phyloP scores from a whole-genome alignment of 192 early-diverging fungal genomes.

The Dimargaris verticillata region DNA sequence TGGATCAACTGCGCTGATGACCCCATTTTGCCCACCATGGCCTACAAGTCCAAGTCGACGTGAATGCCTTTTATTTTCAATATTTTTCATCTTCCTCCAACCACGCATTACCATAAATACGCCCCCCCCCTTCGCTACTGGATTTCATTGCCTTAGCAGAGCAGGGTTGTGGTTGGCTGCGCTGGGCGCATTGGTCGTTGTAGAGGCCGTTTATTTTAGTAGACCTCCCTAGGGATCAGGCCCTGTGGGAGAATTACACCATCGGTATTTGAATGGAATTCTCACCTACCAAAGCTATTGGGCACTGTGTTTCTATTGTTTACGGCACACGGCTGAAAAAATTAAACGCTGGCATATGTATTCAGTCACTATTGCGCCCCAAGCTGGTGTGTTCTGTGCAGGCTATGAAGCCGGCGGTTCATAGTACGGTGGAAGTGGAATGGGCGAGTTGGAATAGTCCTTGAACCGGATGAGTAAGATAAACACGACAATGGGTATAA shows the following conservation, averaged over 20 bases:
- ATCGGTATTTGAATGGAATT: no score
- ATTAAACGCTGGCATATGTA: neutral
- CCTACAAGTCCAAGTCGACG: conserved; percentile 7
- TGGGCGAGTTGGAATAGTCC: conserved; percentile 7
- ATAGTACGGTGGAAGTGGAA: neutral
- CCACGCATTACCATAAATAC: neutral
- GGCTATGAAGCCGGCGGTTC: neutral
- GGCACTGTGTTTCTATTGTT: neutral
- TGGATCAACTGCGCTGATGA: conserved; percentile 9
- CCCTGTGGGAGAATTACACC: no score
- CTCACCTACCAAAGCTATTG: neutral
- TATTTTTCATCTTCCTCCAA: neutral
- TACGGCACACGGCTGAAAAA: neutral
- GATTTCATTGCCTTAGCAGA: no score
- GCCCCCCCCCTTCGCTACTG: no score
- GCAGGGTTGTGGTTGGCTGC: no score
- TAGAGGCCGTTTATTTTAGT: no score
- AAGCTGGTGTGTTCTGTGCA: neutral
- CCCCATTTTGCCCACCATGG: conserved; percentile 7
- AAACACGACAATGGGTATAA: neutral
- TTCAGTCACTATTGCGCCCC: neutral
- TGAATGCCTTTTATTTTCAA: neutral
- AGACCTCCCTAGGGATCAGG: no score
- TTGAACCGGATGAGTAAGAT: conserved; percentile 9
- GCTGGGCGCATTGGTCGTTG: no score